Conservation (phyloP, 2,329 filamentous ascomycete genomes). For the Exophiala calicioides region DNA sequence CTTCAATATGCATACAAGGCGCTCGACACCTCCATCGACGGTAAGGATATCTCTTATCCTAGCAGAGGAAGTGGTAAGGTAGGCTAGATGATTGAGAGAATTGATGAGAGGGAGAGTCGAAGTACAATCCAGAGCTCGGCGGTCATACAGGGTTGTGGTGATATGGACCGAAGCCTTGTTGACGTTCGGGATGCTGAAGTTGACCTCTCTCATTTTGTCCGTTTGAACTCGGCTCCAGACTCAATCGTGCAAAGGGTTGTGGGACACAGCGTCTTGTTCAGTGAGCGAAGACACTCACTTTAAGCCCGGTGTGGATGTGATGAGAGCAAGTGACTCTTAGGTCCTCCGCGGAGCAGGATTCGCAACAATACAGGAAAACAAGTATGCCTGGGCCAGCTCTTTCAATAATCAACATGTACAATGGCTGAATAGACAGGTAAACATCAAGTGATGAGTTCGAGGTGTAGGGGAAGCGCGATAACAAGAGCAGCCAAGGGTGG, state of each 20-base stretch:
- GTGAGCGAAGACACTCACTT: too few relatives aligned
- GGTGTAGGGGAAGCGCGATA: neutral
- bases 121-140: slow-evolving; percentile 94
- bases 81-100: slow-evolving; percentile 97
- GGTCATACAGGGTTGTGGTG: slow-evolving; percentile 96
- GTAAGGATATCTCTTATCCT: slow-evolving; percentile 97
- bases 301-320: too few relatives aligned
- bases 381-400: too few relatives aligned
- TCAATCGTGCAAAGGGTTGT: neutral
- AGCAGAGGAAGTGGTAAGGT: slow-evolving; percentile 95
- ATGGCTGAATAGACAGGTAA: slow-evolving; percentile 2
- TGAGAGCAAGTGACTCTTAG: too few relatives aligned
- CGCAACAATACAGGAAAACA: too few relatives aligned
- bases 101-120: slow-evolving; percentile 97
- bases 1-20: slow-evolving; percentile 95
- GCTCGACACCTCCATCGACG: slow-evolving; percentile 96
- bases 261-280: neutral
- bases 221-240: neutral
- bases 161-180: slow-evolving; percentile 99
- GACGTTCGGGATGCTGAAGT: slow-evolving; percentile 98
- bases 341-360: too few relatives aligned
- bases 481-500: slow-evolving; percentile 6
- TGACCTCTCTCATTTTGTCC: slow-evolving; percentile 91
- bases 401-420: slow-evolving; percentile 12
- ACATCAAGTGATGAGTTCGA: slow-evolving; percentile 14